phyloP scores from a whole-genome alignment of 83 land plant species.

The Picea abies region DNA sequence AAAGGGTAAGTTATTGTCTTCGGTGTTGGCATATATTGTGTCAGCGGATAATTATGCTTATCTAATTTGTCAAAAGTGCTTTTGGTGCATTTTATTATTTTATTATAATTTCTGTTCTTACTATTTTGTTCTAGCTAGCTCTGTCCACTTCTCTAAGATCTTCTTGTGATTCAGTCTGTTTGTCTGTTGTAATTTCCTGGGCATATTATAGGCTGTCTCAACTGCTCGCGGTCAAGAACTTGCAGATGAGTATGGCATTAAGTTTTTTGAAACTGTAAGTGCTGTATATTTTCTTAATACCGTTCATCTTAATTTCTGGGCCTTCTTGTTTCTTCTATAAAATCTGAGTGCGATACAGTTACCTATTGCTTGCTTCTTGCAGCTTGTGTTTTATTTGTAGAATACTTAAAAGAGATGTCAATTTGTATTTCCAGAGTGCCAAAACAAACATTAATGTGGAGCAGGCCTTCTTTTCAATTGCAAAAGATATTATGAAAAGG shows the following conservation, averaged over 20 bases:
- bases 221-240: conserved; percentile 82
- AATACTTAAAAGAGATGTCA: not conserved
- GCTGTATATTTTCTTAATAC: not conserved
- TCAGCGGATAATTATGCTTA: not conserved
- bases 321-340: not conserved
- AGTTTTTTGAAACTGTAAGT: conserved; percentile 88
- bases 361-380: not conserved
- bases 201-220: conserved; percentile 69
- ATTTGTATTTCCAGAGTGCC: conserved; percentile 57
- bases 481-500: conserved; percentile 66
- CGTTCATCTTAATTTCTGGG: not conserved
- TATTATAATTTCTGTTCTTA: not conserved
- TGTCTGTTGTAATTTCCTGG: not conserved
- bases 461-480: conserved; percentile 66
- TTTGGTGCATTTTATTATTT: not conserved
- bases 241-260: conserved; percentile 88
- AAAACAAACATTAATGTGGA: conserved; percentile 72
- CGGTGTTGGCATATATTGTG: not conserved
- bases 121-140: not conserved
- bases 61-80: not conserved
- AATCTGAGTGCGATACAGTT: not conserved
- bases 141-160: not conserved
- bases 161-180: conserved; percentile 2
- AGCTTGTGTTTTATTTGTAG: not conserved
- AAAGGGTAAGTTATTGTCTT: conserved; percentile 46